These are phyloP conservation scores for Blastobotrys illinoisensis DNA, from an alignment of 1,139 yeast genomes.

Conservation along the genomic window DNA sequence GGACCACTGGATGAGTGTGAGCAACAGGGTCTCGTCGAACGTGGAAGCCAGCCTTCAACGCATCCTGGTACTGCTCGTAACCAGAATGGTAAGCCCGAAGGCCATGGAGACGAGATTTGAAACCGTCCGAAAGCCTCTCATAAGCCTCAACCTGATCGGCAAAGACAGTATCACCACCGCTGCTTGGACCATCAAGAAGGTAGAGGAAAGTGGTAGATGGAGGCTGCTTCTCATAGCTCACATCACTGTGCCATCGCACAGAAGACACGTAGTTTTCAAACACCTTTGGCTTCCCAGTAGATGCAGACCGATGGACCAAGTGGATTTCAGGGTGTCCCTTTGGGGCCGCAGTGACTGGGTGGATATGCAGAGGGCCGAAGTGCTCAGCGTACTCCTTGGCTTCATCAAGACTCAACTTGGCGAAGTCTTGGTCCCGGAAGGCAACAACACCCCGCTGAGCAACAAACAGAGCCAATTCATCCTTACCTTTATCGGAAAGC, in stretches of 20 bases:
- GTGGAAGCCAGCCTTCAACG: slow-evolving; percentile 42
- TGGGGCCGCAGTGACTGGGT: slow-evolving; percentile 67
- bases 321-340: slow-evolving; percentile 57
- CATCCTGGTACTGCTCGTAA: slow-evolving; percentile 43
- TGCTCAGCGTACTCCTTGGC: slow-evolving; percentile 46
- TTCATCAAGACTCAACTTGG: slow-evolving; percentile 46
- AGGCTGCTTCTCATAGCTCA: slow-evolving; percentile 57
- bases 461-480: slow-evolving; percentile 58
- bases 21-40: slow-evolving; percentile 48
- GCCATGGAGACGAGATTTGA: slow-evolving; percentile 45
- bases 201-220: slow-evolving; percentile 55
- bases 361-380: slow-evolving; percentile 59
- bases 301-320: slow-evolving; percentile 39
- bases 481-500: slow-evolving; percentile 46
- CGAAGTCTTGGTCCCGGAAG: slow-evolving; percentile 63
- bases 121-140: slow-evolving; percentile 50
- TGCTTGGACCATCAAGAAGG: slow-evolving; percentile 46
- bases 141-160: slow-evolving; percentile 53
- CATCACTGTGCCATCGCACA: slow-evolving; percentile 55
- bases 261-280: slow-evolving; percentile 26
- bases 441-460: slow-evolving; percentile 65
- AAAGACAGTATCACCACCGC: slow-evolving; percentile 60
- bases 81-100: slow-evolving; percentile 50
- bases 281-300: slow-evolving; percentile 10
- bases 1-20: slow-evolving; percentile 49